Conservation (phyloP, 352 stramenopile species). For the Albugo candida region DNA sequence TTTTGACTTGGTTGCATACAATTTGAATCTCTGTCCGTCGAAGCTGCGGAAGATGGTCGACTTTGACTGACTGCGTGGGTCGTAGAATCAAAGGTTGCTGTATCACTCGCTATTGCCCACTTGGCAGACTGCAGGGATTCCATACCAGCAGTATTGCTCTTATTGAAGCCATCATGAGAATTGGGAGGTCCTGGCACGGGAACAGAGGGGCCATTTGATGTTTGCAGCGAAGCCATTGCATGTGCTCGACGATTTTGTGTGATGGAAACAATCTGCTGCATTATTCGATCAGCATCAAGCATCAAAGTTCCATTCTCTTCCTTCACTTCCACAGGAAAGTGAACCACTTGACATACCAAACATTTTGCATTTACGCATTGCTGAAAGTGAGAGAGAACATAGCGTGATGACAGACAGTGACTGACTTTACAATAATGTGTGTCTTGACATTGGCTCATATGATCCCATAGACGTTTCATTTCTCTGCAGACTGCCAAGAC, state of each 20-base stretch:
- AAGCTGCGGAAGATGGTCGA: background rate
- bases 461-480: constrained; percentile 97
- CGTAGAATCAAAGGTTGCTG: too few relatives aligned
- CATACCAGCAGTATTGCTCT: background rate
- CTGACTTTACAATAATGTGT: constrained; percentile 90
- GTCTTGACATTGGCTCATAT: constrained; percentile 96
- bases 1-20: background rate
- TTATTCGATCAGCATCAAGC: constrained; percentile 47
- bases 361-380: constrained; percentile 95
- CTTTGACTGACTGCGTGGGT: background rate
- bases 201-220: too few relatives aligned
- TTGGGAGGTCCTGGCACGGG: too few relatives aligned
- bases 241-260: constrained; percentile 21
- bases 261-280: constrained; percentile 61
- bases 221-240: too few relatives aligned
- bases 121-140: background rate
- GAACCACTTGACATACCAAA: constrained; percentile 92
- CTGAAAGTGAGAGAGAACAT: constrained; percentile 98
- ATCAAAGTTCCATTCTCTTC: constrained; percentile 77
- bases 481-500: constrained; percentile 91
- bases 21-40: background rate
- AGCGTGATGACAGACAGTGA: constrained; percentile 97
- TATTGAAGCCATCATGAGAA: background rate
- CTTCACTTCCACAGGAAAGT: constrained; percentile 93
- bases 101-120: too few relatives aligned